Percentiles rank a stretch among this genome's conserved stretches.
Conservation (phyloP, 345 rosid species). For the Stellera chamaejasme region DNA sequence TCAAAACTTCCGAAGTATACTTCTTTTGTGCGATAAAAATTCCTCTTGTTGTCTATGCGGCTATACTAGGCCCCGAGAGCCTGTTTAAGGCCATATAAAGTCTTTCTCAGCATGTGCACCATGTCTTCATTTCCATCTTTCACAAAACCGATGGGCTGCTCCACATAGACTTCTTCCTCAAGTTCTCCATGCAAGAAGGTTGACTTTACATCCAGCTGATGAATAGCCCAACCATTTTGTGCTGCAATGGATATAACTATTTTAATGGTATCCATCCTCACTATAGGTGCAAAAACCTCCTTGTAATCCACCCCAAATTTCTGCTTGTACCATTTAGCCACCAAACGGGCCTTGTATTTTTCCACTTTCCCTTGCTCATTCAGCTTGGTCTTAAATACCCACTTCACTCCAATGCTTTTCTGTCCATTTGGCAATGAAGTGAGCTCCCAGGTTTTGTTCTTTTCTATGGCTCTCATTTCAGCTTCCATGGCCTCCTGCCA, state of each 20-base stretch:
- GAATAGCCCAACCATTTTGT: not conserved
- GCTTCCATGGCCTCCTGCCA: not conserved
- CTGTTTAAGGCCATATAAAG: slow-evolving; percentile 5
- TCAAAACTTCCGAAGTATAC: not conserved
- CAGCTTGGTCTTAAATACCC: slow-evolving; percentile 2
- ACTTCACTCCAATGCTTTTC: not conserved
- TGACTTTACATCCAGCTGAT: slow-evolving; percentile 2
- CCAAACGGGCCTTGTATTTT: too few species aligned
- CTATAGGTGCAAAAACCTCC: not conserved
- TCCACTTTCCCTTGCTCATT: slow-evolving; percentile 1
- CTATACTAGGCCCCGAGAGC: slow-evolving; percentile 1
- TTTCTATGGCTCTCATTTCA: too few species aligned
- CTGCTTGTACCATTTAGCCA: not conserved
- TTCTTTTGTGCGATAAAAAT: not conserved
- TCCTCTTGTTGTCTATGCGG: not conserved
- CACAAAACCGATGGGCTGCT: not conserved
- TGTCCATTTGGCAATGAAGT: too few species aligned
- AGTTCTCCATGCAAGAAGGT: slow-evolving; percentile 1
- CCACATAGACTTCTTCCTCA: not conserved
- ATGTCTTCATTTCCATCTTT: not conserved
- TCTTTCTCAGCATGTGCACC: not conserved
- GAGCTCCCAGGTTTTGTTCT: too few species aligned
- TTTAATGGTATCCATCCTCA: too few species aligned
- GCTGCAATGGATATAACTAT: not conserved
- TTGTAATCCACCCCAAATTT: not conserved